Conservation (phyloP, 1,284 basidiomycete genomes). For the Tilletia setariae region DNA sequence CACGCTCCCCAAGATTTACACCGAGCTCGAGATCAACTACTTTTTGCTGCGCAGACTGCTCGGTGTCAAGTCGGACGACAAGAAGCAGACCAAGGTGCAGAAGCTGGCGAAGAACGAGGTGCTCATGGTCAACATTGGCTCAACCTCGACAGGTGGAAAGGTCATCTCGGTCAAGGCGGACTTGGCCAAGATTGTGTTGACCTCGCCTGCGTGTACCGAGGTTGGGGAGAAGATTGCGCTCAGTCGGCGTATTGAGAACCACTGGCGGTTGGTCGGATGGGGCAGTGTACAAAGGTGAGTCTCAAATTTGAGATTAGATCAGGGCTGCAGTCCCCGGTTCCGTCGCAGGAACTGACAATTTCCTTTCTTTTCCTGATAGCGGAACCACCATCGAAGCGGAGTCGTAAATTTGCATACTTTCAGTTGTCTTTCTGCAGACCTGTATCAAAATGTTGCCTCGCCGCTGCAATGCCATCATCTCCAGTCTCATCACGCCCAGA, state of each 20-base stretch:
- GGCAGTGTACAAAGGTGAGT: constrained; percentile 39
- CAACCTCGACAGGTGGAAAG: constrained; percentile 47
- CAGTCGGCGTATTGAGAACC: constrained; percentile 67
- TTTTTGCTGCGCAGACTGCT: constrained; percentile 70
- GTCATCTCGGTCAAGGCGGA: constrained; percentile 52
- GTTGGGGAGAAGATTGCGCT: constrained; percentile 54
- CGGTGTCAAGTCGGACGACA: constrained; percentile 97
- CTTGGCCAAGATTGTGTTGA: constrained; percentile 53
- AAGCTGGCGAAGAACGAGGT: constrained; percentile 92
- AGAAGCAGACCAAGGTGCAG: constrained; percentile 87
- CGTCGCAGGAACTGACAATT: neutral
- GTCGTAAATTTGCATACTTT: neutral
- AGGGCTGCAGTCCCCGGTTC: too few relatives aligned
- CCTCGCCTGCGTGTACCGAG: constrained; percentile 52
- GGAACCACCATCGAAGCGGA: constrained; percentile 10
- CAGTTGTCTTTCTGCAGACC: too few relatives aligned
- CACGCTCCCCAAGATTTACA: constrained; percentile 87
- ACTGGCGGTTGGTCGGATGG: constrained; percentile 71
- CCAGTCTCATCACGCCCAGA: too few relatives aligned
- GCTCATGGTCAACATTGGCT: constrained; percentile 61
- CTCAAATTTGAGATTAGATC: neutral
- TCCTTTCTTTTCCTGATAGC: neutral
- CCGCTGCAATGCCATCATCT: too few relatives aligned
- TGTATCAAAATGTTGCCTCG: too few relatives aligned
- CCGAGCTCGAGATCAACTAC: constrained; percentile 78